Percentiles rank a stretch among this genome's conserved stretches.
Conservation (phyloP, 2,329 filamentous ascomycete genomes). For the Microcyclospora pomicola region DNA sequence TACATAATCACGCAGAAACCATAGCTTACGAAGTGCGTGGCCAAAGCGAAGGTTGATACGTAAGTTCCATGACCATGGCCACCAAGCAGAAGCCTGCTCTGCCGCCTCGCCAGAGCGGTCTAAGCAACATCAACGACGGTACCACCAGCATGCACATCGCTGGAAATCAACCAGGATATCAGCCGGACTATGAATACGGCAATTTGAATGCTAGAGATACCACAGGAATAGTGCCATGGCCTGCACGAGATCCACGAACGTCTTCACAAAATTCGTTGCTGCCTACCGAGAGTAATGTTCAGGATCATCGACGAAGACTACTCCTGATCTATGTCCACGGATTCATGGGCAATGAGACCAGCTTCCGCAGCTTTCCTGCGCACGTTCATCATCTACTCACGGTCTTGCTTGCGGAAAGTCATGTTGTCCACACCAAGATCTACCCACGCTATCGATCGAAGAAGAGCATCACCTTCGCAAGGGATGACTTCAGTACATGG, state of each 20-base stretch:
- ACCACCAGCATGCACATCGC: too few relatives aligned
- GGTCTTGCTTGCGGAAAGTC: conserved; percentile 52
- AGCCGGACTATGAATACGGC: too few relatives aligned
- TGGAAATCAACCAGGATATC: too few relatives aligned
- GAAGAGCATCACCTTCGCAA: conserved; percentile 55
- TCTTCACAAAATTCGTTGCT: conserved; percentile 34
- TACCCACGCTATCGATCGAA: conserved; percentile 71
- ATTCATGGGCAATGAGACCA: conserved; percentile 78
- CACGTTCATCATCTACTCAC: conserved; percentile 68
- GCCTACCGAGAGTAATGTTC: conserved; percentile 21
- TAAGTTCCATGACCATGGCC: neutral
- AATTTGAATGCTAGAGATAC: too few relatives aligned
- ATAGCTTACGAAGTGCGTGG: too few relatives aligned
- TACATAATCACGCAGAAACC: too few relatives aligned
- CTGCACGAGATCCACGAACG: conserved; percentile 27
- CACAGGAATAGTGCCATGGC: neutral
- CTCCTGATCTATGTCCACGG: conserved; percentile 78
- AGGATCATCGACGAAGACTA: conserved; percentile 38
- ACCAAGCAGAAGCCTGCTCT: conserved; percentile 2
- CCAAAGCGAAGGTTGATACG: too few relatives aligned
- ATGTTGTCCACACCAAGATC: conserved; percentile 75
- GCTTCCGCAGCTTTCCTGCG: conserved; percentile 75
- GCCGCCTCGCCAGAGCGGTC: conserved; percentile 1
- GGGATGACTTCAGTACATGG: conserved; percentile 75
- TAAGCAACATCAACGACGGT: too few relatives aligned